Percentiles rank a stretch among this genome's conserved stretches.
Conservation (phyloP, 192 early-diverging fungal species). For the Gigaspora rosea region DNA sequence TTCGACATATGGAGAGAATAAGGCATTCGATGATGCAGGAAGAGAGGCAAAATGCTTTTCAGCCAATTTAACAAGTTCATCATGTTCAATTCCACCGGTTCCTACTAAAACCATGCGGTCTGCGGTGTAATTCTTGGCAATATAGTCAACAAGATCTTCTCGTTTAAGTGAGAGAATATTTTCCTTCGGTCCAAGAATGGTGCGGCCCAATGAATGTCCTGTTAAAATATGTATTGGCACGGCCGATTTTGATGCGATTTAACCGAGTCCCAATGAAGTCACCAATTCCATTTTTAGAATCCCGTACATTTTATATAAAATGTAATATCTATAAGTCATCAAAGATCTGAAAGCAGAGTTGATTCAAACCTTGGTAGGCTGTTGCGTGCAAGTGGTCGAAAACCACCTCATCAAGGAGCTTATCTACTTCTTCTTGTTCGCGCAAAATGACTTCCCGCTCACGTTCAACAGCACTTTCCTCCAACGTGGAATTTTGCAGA, state of each 20-base stretch:
- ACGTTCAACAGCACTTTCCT: constrained; percentile 85
- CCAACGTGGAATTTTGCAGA: constrained; percentile 87
- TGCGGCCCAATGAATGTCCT: constrained; percentile 69
- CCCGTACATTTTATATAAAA: background rate
- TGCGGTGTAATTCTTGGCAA: constrained; percentile 92
- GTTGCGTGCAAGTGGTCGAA: constrained; percentile 98
- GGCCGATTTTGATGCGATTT: background rate
- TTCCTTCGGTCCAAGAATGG: constrained; percentile 91
- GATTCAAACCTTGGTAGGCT: constrained; percentile 75
- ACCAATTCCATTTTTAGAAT: background rate
- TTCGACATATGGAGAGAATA: constrained; percentile 49
- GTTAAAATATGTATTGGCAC: background rate
- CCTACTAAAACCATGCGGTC: constrained; percentile 97
- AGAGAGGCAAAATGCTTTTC: constrained; percentile 89
- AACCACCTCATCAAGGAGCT: constrained; percentile 97
- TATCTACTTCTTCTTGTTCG: constrained; percentile 91
- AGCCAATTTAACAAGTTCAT: constrained; percentile 87
- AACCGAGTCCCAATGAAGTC: background rate
- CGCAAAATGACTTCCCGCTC: constrained; percentile 97
- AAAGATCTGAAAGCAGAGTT: background rate
- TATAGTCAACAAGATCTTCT: constrained; percentile 85
- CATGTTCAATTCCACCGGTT: constrained; percentile 91
- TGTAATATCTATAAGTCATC: background rate
- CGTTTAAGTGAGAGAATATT: constrained; percentile 91
- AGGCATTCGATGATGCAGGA: constrained; percentile 54